Evolutionary conservation across 192 early-diverging fungal genomes (phyloP).

Genomic region (Backusella tarrabulga): DNA sequence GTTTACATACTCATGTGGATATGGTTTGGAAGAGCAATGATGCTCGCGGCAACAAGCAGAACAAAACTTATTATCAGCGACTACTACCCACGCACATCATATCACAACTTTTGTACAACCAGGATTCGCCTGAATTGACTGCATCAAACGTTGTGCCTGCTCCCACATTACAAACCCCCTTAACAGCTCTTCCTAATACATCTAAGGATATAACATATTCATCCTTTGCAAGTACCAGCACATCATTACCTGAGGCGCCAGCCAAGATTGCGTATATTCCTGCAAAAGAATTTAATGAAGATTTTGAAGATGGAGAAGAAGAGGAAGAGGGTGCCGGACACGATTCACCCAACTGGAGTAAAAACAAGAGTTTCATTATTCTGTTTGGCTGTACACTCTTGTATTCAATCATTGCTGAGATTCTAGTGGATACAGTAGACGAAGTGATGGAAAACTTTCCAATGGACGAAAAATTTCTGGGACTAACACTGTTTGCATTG

Average conservation of each 20-base stretch:
- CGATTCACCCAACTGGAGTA: conserved; percentile 92
- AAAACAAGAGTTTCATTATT: conserved; percentile 72
- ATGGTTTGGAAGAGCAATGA: conserved; percentile 61
- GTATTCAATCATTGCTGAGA: conserved; percentile 89
- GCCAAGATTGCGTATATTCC: neutral
- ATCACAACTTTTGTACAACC: conserved; percentile 41
- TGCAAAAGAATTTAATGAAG: neutral
- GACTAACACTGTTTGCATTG: conserved; percentile 91
- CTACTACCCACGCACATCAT: conserved; percentile 48
- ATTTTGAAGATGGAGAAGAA: conserved; percentile 44
- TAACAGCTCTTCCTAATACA: neutral
- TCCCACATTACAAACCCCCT: neutral
- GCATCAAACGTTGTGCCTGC: neutral
- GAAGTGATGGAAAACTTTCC: conserved; percentile 64
- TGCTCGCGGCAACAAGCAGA: conserved; percentile 15
- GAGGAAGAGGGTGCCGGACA: conserved; percentile 71
- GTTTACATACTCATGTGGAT: conserved; percentile 87
- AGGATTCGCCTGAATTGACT: neutral
- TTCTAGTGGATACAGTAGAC: conserved; percentile 86
- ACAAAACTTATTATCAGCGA: conserved; percentile 44
- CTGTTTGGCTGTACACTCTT: conserved; percentile 80
- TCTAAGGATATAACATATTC: neutral
- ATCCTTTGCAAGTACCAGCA: neutral
- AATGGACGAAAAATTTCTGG: conserved; percentile 87
- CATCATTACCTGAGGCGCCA: neutral